Conservation (phyloP, 352 stramenopile species). For the Aphanomyces invadans region DNA sequence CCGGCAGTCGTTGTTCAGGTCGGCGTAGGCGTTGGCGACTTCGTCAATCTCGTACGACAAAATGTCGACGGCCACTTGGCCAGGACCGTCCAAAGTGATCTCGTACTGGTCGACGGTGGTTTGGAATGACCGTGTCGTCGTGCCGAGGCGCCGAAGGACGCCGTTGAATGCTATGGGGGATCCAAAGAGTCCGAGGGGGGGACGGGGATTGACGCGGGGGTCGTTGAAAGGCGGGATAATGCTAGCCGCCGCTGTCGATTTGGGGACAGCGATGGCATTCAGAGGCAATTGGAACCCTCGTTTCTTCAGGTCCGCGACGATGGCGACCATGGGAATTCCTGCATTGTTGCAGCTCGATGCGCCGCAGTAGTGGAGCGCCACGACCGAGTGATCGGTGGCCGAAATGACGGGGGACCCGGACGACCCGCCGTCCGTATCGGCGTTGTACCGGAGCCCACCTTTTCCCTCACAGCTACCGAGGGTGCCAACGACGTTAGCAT, state of each 20-base stretch:
- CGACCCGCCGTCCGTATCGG: constrained; percentile 52
- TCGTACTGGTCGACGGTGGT: constrained; percentile 43
- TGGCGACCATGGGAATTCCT: constrained; percentile 38
- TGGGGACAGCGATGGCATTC: constrained; percentile 33
- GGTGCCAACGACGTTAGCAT: constrained; percentile 32
- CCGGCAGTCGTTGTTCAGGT: constrained; percentile 59
- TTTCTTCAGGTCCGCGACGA: constrained; percentile 38
- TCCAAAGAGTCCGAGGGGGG: constrained; percentile 26
- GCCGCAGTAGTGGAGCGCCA: constrained; percentile 65
- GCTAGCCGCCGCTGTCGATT: constrained; percentile 37
- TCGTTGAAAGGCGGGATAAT: constrained; percentile 41
- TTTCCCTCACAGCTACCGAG: constrained; percentile 31
- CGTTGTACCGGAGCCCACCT: constrained; percentile 49
- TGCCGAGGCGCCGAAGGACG: constrained; percentile 19
- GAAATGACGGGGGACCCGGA: constrained; percentile 55
- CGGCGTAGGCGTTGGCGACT: constrained; percentile 33
- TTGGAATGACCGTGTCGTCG: neutral
- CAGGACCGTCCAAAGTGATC: constrained; percentile 38
- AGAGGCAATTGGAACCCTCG: constrained; percentile 28
- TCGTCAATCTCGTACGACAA: constrained; percentile 54
- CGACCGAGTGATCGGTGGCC: constrained; percentile 41
- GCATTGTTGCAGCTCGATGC: constrained; percentile 45
- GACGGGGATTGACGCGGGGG: constrained; percentile 12
- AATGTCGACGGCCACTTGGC: constrained; percentile 47
- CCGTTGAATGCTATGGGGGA: constrained; percentile 35